Conservation (phyloP, 2,329 filamentous ascomycete species). For the Colletotrichum theobromicola region DNA sequence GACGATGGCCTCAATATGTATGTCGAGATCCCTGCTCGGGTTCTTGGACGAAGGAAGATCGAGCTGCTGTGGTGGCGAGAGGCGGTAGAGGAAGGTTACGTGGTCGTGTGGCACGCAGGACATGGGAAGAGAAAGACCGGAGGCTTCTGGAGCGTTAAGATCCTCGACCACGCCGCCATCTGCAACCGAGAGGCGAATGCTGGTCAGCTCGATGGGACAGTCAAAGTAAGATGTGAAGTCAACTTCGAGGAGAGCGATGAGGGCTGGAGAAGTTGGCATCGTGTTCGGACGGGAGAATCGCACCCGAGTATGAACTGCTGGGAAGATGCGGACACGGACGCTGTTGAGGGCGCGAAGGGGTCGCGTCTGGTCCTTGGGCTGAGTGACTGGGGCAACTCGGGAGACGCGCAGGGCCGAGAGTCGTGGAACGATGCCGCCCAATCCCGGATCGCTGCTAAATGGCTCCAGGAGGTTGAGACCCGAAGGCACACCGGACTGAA, state of each 20-base stretch:
- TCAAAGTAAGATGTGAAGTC: conserved; percentile 76
- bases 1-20: conserved; percentile 66
- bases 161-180: conserved; percentile 66
- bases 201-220: conserved; percentile 67
- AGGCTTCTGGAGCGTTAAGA: conserved; percentile 52
- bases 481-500: conserved; percentile 71
- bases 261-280: conserved; percentile 60
- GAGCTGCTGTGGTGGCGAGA: conserved; percentile 54
- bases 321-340: conserved; percentile 67
- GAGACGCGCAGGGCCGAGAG: conserved; percentile 78
- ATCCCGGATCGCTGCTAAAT: conserved; percentile 68
- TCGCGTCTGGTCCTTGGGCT: conserved; percentile 64
- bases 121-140: conserved; percentile 58
- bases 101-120: conserved; percentile 75
- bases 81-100: conserved; percentile 75
- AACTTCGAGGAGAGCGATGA: conserved; percentile 75
- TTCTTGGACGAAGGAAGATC: conserved; percentile 48
- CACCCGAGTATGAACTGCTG: conserved; percentile 75
- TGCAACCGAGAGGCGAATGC: conserved; percentile 61
- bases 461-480: conserved; percentile 80
- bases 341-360: conserved; percentile 69
- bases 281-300: conserved; percentile 71
- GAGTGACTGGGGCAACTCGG: conserved; percentile 72
- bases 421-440: conserved; percentile 66
- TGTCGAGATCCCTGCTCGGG: conserved; percentile 58